These are phyloP conservation scores for Calonectria pteridis DNA, from an alignment of 2,329 filamentous ascomycete genomes.

Conservation along the genomic window DNA sequence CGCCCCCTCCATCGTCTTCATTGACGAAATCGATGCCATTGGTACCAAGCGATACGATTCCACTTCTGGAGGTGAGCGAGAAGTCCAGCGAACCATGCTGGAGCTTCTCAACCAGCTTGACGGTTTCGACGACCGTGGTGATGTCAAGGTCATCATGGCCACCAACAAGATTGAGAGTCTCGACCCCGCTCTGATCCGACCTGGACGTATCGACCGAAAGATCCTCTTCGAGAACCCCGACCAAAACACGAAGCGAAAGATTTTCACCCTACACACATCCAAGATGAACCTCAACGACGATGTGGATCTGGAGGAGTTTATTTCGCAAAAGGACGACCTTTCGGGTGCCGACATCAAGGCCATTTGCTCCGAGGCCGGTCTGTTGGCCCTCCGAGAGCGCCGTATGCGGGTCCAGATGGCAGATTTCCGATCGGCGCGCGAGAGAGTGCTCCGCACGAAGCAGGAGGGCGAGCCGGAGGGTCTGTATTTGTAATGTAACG, in stretches of 20 bases:
- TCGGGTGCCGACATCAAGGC: constrained; percentile 99
- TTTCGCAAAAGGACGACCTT: constrained; percentile 97
- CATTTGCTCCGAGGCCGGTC: constrained; percentile 96
- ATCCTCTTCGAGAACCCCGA: constrained; percentile 79
- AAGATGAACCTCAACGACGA: constrained; percentile 98
- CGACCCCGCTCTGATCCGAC: constrained; percentile 94
- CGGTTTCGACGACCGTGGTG: constrained; percentile 97
- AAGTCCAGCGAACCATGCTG: constrained; percentile 98
- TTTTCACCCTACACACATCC: constrained; percentile 96
- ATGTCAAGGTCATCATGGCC: constrained; percentile 99
- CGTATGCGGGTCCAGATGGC: constrained; percentile 99
- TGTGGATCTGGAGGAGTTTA: constrained; percentile 98
- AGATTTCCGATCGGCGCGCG: constrained; percentile 92
- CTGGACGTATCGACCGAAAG: constrained; percentile 98
- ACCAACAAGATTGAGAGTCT: constrained; percentile 99
- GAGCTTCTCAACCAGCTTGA: constrained; percentile 98
- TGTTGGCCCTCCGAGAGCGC: constrained; percentile 93
- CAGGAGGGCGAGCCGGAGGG: constrained; percentile 98
- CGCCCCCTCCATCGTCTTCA: constrained; percentile 97
- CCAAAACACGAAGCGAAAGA: constrained; percentile 96
- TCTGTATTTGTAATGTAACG: constrained; percentile 85
- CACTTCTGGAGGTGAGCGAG: constrained; percentile 94
- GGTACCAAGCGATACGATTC: constrained; percentile 99
- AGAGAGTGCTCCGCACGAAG: constrained; percentile 98
- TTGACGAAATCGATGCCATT: constrained; percentile 99